Base-by-base conservation (phyloP, 2,329 filamentous ascomycete species). In the Atkinsonella texensis region DNA sequence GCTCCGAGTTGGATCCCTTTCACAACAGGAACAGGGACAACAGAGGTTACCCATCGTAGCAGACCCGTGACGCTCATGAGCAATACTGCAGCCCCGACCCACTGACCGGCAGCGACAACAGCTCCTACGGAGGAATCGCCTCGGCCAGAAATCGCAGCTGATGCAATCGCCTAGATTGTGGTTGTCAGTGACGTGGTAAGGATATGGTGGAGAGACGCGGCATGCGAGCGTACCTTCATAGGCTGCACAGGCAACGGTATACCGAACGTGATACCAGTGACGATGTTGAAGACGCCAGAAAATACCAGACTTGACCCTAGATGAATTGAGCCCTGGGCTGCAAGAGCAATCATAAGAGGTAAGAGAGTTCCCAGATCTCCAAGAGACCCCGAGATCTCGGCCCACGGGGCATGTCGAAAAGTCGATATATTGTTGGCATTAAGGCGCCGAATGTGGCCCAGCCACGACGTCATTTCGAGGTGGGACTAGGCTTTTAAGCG, bases 1-100 rank as follows among this genome's bases (percentile, higher is more conserved):
- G 91, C 91, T 39, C 91, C 91, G 46, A 96, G 81, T 68, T 97
- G 93, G 57, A 97, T 96, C 32, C 91, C 91, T 64, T 95, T 95
- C 50, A 97, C 84, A 0, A 97, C 85, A 0, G 90, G 87, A 13
- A 90, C 80, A 0, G 91, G 91, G 9, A 94, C 85, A 13, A 83
- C 74, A n/a, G 74, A 70, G 9, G 86, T 83, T 49, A 88, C 82
- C 75, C 82, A 85, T 52, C 75, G 76, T 33, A 96, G 72, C n/a
- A 93, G 69, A 0, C 91, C 88, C 0, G 89, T 94, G 4, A 83
- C 63, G 61, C 85, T 90, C 64, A 96, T 81, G 1, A 94, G 7
- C 9, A 91, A 75, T 9, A 96, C 84, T 20, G 84, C 77, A 7
- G 71, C 71, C 2, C 83, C 83, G 35, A 95, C 89, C 53, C 88